Percentiles rank a stretch among this genome's conserved stretches.
Conservation (phyloP, 495 filamentous ascomycete species). For the Aspergillus saccharolyticus region DNA sequence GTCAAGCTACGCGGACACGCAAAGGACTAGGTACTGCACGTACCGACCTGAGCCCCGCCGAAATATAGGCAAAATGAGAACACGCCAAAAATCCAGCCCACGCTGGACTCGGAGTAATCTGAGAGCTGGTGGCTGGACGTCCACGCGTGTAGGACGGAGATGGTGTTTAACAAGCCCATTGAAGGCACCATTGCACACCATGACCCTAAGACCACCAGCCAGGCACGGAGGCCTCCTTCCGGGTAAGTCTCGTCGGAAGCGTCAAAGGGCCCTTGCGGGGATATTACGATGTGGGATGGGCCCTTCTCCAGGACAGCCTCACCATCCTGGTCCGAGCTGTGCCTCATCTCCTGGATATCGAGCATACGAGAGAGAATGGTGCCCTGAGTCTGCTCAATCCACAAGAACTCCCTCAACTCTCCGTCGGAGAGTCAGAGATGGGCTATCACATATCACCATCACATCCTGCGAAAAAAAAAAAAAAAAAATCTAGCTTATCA, state of each 20-base stretch:
- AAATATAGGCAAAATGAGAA: slow-evolving; percentile 57
- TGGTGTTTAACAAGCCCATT: slow-evolving; percentile 64
- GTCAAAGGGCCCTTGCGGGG: neutral
- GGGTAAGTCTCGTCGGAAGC: slow-evolving; percentile 38
- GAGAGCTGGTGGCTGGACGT: slow-evolving; percentile 52
- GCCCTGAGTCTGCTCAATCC: neutral
- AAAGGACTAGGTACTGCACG: neutral
- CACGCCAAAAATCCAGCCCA: slow-evolving; percentile 71
- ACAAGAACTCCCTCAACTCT: neutral
- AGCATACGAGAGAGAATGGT: neutral
- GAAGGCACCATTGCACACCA: slow-evolving; percentile 58
- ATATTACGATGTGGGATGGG: neutral
- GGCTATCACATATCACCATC: too few relatives aligned
- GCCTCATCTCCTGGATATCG: neutral
- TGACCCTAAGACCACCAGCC: slow-evolving; percentile 60
- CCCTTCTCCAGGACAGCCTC: neutral
- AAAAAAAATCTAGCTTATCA: too few relatives aligned
- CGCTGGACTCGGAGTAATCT: slow-evolving; percentile 48
- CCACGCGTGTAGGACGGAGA: slow-evolving; percentile 57
- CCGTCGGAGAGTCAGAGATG: neutral
- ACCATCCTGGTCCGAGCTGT: neutral
- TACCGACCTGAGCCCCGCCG: slow-evolving; percentile 36
- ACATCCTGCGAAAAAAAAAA: too few relatives aligned
- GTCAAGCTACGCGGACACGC: too few relatives aligned
- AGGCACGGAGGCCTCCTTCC: slow-evolving; percentile 62